These are phyloP conservation scores for Arthrobotrys iridis DNA, from an alignment of 2,329 filamentous ascomycete genomes.

Conservation along the genomic window DNA sequence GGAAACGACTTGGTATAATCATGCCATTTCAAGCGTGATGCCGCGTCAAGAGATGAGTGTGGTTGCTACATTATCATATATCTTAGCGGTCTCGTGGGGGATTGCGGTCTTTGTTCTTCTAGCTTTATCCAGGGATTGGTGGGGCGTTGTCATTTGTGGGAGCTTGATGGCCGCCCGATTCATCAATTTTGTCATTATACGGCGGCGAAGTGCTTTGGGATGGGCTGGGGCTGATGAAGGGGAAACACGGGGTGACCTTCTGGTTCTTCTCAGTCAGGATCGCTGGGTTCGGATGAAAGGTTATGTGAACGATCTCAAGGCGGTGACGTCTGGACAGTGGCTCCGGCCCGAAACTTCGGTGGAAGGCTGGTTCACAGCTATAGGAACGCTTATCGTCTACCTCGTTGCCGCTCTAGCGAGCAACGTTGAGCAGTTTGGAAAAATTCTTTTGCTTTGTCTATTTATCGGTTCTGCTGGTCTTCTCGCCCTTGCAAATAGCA, in stretches of 20 bases:
- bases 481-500: conserved; percentile 68
- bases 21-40: conserved; percentile 25
- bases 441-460: conserved; percentile 66
- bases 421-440: conserved; percentile 68
- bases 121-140: conserved; percentile 66
- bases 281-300: conserved; percentile 68
- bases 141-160: conserved; percentile 65
- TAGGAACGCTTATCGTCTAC: conserved; percentile 70
- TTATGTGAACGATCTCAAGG: conserved; percentile 68
- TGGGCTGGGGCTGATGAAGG: conserved; percentile 62
- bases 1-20: conserved; percentile 61
- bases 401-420: conserved; percentile 68
- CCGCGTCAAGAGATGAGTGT: conserved; percentile 62
- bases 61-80: conserved; percentile 66
- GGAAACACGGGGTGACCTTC: conserved; percentile 64
- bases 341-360: conserved; percentile 66
- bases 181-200: conserved; percentile 69
- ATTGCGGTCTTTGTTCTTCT: conserved; percentile 60
- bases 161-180: conserved; percentile 68
- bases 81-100: neutral
- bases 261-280: conserved; percentile 67
- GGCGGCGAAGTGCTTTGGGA: conserved; percentile 63
- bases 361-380: conserved; percentile 67
- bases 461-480: conserved; percentile 67
- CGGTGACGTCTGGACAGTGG: conserved; percentile 70